Evolutionary conservation across 73 alveolate genomes (phyloP), one percentile per base, ranked within the genome.

Genomic region (Stentor coeruleus): DNA sequence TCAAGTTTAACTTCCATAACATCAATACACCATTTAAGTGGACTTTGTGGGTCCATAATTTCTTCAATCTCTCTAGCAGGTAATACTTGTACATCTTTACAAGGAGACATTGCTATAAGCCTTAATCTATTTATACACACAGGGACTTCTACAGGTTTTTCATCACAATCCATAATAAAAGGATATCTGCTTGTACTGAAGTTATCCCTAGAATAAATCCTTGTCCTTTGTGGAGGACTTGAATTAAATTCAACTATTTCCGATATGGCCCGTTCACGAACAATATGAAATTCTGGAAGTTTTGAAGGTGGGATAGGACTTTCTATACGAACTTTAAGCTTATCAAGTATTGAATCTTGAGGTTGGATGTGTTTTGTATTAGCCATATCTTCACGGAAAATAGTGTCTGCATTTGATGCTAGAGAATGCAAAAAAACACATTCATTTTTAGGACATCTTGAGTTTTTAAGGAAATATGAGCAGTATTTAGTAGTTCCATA

Each of bases 401-500:
- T 60, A 30, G 82, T 74, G 15, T 58, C 88, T 40, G 42, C 74
- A 28, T 83, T 39, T 55, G 74, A 82, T 36, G 84, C 38, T 3
- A 75, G 0, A 28, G 57, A 42, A 83, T 87, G 93, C 38, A 82
- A 79, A 82, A 40, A 87, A 3, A 80, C 81, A 60, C 93, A 87
- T 26, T 93, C 95, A 77, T 91, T 93, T 73, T 93, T 93, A 81
- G 81, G 74, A 81, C 98, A 93, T 58, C 60, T 86, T 20, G 90
- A 76, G 39, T 84, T 88, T 82, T 88, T 91, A 66, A 93, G 87
- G 87, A 93, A 93, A 85, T 91, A 88, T 58, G 87, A 58, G 76
- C 98, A 93, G 79, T 93, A 93, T 82, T 93, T 93, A 2, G 98
- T 93, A 28, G 97, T 88, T 3, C 98, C 98, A 82, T 86, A 93